Evolutionary conservation across 768 basidiomycete species (phyloP).

Genomic region (Amanita rubescens): DNA sequence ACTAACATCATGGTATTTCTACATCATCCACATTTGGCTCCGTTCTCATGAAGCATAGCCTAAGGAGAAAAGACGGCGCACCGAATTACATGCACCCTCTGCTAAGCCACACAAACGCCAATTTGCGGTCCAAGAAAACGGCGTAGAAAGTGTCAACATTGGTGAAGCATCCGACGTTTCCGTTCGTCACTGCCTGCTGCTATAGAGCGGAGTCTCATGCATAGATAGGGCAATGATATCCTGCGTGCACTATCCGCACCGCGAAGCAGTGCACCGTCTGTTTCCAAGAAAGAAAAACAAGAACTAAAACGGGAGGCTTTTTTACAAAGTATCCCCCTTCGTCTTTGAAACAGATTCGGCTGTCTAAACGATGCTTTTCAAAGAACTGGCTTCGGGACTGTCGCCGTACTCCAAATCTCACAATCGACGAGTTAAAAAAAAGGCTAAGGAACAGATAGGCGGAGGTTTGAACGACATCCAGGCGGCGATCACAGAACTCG

Average conservation of each 20-base stretch:
- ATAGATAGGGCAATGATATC: slow-evolving; percentile 10
- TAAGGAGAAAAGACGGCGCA: slow-evolving; percentile 36
- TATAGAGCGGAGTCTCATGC: not conserved
- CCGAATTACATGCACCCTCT: slow-evolving; percentile 42
- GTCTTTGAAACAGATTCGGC: not conserved
- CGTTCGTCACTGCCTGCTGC: slow-evolving; percentile 24
- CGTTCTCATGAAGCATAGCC: slow-evolving; percentile 19
- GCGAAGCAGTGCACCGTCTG: slow-evolving; percentile 16
- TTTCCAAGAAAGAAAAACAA: slow-evolving; percentile 64
- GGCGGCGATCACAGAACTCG: slow-evolving; percentile 47
- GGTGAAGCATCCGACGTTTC: slow-evolving; percentile 33
- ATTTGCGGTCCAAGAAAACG: slow-evolving; percentile 43
- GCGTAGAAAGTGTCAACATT: slow-evolving; percentile 40
- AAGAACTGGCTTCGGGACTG: slow-evolving; percentile 37
- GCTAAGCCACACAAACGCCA: slow-evolving; percentile 40
- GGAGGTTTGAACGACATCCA: slow-evolving; percentile 45
- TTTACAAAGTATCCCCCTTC: slow-evolving; percentile 43
- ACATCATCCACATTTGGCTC: not conserved
- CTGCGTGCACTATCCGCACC: slow-evolving; percentile 26
- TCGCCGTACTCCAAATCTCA: slow-evolving; percentile 69
- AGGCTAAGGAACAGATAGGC: slow-evolving; percentile 52
- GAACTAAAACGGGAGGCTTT: slow-evolving; percentile 61
- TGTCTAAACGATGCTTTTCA: not conserved
- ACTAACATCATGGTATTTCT: slow-evolving; percentile 16
- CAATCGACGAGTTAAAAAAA: slow-evolving; percentile 60